These are phyloP conservation scores for Begonia fuchsioides DNA, from an alignment of 306 rosid genomes.

Conservation along the genomic window DNA sequence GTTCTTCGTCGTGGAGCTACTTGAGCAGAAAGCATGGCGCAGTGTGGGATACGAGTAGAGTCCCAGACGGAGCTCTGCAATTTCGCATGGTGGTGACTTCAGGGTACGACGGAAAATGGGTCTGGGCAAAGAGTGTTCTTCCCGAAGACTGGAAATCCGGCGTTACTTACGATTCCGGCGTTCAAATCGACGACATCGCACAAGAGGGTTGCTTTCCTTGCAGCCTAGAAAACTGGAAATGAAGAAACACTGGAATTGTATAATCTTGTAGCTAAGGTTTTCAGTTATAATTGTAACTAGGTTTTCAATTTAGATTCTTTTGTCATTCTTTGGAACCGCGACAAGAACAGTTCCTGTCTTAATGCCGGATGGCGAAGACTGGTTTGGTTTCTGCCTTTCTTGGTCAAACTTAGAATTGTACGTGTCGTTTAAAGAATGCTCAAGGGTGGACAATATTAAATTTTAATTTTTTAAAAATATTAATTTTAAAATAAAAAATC, in stretches of 20 bases:
- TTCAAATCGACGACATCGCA: conserved; percentile 61
- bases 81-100: conserved; percentile 45
- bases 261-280: no score
- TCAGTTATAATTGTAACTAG: no score
- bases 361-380: no score
- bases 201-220: conserved; percentile 60
- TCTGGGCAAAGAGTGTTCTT: conserved; percentile 63
- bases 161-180: conserved; percentile 34
- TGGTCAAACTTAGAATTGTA: no score
- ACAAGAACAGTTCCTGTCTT: no score
- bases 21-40: conserved; percentile 57
- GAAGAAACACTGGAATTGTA: background rate
- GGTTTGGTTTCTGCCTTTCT: no score
- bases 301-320: no score
- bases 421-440: no score
- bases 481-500: no score
- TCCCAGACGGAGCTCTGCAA: conserved; percentile 60
- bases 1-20: conserved; percentile 51
- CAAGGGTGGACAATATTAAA: no score
- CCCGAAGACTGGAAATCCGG: conserved; percentile 64
- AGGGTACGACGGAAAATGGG: conserved; percentile 63
- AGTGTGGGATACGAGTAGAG: conserved; percentile 66
- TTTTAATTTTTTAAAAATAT: no score
- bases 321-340: no score
- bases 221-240: conserved; percentile 22